These are phyloP conservation scores for Teunomyces kruisii DNA, from an alignment of 805 yeast species.

Conservation along the genomic window DNA sequence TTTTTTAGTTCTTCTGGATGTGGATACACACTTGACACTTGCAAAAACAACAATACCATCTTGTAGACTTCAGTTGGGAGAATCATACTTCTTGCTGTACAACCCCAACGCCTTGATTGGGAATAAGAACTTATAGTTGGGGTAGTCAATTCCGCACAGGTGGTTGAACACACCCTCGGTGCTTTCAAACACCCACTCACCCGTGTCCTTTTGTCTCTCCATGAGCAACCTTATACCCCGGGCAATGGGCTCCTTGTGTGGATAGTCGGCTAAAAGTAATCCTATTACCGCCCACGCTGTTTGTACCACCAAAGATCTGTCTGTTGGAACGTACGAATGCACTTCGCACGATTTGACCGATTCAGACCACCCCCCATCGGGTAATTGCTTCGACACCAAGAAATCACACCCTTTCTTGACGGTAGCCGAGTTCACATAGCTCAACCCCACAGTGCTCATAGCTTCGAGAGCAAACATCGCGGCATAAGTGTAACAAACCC, in stretches of 20 bases:
- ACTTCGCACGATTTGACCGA: slow-evolving; percentile 88
- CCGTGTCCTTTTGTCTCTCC: slow-evolving; percentile 64
- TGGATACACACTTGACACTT: slow-evolving; percentile 2
- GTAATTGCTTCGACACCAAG: slow-evolving; percentile 67
- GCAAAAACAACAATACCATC: neutral
- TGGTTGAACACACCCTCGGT: slow-evolving; percentile 97
- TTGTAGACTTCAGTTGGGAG: slow-evolving; percentile 6
- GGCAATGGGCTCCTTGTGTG: slow-evolving; percentile 60
- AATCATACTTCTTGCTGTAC: slow-evolving; percentile 38
- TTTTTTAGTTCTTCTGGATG: slow-evolving; percentile 2
- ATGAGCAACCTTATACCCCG: slow-evolving; percentile 65
- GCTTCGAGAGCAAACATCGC: slow-evolving; percentile 98
- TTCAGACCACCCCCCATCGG: slow-evolving; percentile 98
- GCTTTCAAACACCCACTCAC: slow-evolving; percentile 83
- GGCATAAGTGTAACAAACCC: slow-evolving; percentile 92
- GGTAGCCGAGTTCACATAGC: slow-evolving; percentile 57
- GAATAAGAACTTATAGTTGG: slow-evolving; percentile 85
- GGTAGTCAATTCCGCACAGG: slow-evolving; percentile 88
- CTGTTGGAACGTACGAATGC: slow-evolving; percentile 66
- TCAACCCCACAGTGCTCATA: slow-evolving; percentile 63
- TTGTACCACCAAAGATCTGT: slow-evolving; percentile 73
- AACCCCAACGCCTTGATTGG: slow-evolving; percentile 92
- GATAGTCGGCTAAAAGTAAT: slow-evolving; percentile 76
- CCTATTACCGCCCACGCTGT: slow-evolving; percentile 93
- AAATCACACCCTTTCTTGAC: slow-evolving; percentile 85